phyloP scores from a whole-genome alignment of 2,329 filamentous ascomycete genomes.

The Alternaria incomplexa region DNA sequence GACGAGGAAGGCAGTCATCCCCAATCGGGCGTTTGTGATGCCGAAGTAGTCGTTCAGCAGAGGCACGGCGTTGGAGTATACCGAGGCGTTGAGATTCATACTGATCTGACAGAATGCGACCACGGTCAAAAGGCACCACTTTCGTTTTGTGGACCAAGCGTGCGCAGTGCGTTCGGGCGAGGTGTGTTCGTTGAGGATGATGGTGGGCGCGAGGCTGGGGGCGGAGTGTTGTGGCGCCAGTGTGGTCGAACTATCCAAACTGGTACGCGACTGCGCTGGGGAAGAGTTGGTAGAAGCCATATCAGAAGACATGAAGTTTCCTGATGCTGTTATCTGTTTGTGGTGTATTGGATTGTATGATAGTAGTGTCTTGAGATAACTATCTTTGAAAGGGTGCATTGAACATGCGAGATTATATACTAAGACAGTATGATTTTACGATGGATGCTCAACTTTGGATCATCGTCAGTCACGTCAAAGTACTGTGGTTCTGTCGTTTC shows the following conservation, averaged over 20 bases:
- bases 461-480: background rate
- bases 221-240: background rate
- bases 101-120: slow-evolving; percentile 62
- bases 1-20: slow-evolving; percentile 78
- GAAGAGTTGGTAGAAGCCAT: background rate
- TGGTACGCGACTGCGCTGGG: background rate
- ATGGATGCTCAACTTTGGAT: background rate
- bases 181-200: background rate
- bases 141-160: slow-evolving; percentile 55
- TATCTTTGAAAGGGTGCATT: background rate
- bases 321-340: background rate
- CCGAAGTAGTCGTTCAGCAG: slow-evolving; percentile 55
- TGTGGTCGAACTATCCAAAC: background rate
- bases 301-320: background rate
- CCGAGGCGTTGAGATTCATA: slow-evolving; percentile 61
- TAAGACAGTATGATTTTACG: background rate
- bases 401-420: background rate
- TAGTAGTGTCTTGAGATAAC: background rate
- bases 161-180: slow-evolving; percentile 49
- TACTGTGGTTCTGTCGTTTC: background rate
- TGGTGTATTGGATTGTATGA: background rate
- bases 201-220: background rate
- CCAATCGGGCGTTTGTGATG: slow-evolving; percentile 54
- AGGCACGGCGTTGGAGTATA: slow-evolving; percentile 60
- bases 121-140: slow-evolving; percentile 60